phyloP scores from a whole-genome alignment of 129 eudicot species.

The Heracleum sosnowskyi region DNA sequence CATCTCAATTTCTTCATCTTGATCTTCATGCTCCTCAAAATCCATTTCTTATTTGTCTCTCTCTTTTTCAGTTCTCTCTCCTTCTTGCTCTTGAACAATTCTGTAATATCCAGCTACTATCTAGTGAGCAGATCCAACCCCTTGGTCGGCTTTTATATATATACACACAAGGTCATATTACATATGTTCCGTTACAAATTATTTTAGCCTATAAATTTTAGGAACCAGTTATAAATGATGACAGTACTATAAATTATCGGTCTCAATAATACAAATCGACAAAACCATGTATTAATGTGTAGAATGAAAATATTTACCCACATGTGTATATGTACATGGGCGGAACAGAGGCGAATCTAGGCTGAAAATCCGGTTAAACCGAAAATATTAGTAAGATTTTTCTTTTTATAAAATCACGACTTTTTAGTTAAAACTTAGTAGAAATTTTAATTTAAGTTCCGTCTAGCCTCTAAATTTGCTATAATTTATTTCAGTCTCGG shows the following conservation, averaged over 20 bases:
- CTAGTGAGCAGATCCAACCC: slow-evolving; percentile 11
- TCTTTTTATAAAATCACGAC: no score
- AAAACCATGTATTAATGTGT: no score
- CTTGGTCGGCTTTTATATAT: background rate
- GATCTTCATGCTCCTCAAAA: slow-evolving; percentile 61
- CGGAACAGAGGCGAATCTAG: no score
- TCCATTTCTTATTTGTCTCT: slow-evolving; percentile 27
- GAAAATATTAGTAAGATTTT: no score
- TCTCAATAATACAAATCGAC: background rate
- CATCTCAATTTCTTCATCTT: slow-evolving; percentile 44
- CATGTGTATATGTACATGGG: no score
- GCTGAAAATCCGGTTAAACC: no score
- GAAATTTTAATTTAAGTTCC: no score
- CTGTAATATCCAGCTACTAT: slow-evolving; percentile 10
- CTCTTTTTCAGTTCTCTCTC: background rate
- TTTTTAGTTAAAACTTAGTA: no score
- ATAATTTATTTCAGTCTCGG: no score
- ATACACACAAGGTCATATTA: background rate
- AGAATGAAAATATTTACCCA: no score
- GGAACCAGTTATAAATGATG: background rate
- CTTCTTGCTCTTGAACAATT: background rate
- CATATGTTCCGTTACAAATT: background rate
- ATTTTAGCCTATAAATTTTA: background rate
- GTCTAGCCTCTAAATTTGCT: no score
- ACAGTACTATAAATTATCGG: no score